These are phyloP conservation scores for Suillus paluster DNA, from an alignment of 768 basidiomycete genomes.

Conservation along the genomic window DNA sequence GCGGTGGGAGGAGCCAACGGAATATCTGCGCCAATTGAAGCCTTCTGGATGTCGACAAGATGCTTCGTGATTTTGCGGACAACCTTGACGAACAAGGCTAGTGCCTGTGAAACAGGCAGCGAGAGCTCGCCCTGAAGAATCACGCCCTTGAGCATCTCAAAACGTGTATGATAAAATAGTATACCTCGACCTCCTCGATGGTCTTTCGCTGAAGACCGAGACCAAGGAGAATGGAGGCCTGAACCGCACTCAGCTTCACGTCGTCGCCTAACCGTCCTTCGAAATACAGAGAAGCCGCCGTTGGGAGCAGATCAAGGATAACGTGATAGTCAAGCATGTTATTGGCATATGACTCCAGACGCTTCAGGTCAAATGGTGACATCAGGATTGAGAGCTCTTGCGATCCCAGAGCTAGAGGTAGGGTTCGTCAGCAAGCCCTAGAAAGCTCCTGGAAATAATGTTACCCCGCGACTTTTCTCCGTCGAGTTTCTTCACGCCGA, in stretches of 20 bases:
- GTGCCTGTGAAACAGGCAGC: constrained; percentile 81
- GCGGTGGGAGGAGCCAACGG: constrained; percentile 43
- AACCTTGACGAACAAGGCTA: constrained; percentile 92
- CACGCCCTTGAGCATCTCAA: not conserved
- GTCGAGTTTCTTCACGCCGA: constrained; percentile 55
- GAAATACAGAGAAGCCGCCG: constrained; percentile 83
- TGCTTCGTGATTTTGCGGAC: constrained; percentile 82
- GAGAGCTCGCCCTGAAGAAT: constrained; percentile 69
- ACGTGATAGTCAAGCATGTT: constrained; percentile 97
- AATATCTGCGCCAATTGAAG: constrained; percentile 68
- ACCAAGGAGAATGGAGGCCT: constrained; percentile 88
- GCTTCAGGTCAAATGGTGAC: constrained; percentile 94
- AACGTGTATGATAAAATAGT: constrained; percentile 20
- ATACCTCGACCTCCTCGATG: constrained; percentile 87
- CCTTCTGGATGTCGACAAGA: constrained; percentile 79
- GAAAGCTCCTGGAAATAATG: constrained; percentile 31
- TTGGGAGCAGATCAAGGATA: constrained; percentile 89
- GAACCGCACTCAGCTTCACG: constrained; percentile 80
- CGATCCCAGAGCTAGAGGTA: constrained; percentile 30
- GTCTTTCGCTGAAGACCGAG: constrained; percentile 88
- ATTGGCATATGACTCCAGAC: constrained; percentile 93
- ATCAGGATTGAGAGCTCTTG: constrained; percentile 65
- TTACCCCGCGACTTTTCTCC: constrained; percentile 31
- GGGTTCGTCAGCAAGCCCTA: constrained; percentile 27
- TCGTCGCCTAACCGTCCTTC: constrained; percentile 69